A percentile compares a stretch with the other conserved stretches of the same genome.
Evolutionary conservation across 2,329 filamentous ascomycete species (phyloP).

Genomic region (Claviceps sp.): DNA sequence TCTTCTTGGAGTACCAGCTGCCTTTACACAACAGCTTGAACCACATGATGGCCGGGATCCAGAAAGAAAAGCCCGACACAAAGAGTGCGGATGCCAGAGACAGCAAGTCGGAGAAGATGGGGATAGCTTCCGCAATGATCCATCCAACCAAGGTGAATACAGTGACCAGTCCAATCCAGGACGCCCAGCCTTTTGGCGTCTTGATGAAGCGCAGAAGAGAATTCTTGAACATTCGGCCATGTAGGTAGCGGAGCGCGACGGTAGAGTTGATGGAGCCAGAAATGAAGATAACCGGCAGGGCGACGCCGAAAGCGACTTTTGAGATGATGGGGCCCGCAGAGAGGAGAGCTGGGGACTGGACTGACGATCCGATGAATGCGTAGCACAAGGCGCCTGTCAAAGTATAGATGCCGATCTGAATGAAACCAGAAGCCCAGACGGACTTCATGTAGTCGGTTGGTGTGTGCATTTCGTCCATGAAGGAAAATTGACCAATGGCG

Average conservation of each 20-base stretch:
- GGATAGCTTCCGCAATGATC: slow-evolving; percentile 58
- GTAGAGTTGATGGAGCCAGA: slow-evolving; percentile 56
- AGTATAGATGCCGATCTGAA: slow-evolving; percentile 53
- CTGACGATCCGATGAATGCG: slow-evolving; percentile 48
- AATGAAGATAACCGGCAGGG: slow-evolving; percentile 59
- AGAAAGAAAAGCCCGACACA: slow-evolving; percentile 26
- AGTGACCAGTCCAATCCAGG: slow-evolving; percentile 45
- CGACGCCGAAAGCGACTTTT: slow-evolving; percentile 57
- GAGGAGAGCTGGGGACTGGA: slow-evolving; percentile 54
- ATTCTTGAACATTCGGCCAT: slow-evolving; percentile 30
- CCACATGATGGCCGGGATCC: slow-evolving; percentile 26
- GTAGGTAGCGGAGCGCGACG: slow-evolving; percentile 29
- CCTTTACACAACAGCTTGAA: slow-evolving; percentile 23
- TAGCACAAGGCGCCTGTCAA: slow-evolving; percentile 55
- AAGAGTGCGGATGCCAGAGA: slow-evolving; percentile 35
- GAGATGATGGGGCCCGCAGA: slow-evolving; percentile 45
- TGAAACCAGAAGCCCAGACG: slow-evolving; percentile 46
- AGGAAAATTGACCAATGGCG: slow-evolving; percentile 37
- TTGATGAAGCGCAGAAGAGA: slow-evolving; percentile 33
- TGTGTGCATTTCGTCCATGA: slow-evolving; percentile 41
- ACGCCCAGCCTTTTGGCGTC: slow-evolving; percentile 32
- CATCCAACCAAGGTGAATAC: slow-evolving; percentile 48
- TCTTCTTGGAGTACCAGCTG: slow-evolving; percentile 13
- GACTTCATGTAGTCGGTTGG: slow-evolving; percentile 36
- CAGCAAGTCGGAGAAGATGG: slow-evolving; percentile 57